phyloP scores from a whole-genome alignment of 441 rosid genomes.

The Brassica hybrid region DNA sequence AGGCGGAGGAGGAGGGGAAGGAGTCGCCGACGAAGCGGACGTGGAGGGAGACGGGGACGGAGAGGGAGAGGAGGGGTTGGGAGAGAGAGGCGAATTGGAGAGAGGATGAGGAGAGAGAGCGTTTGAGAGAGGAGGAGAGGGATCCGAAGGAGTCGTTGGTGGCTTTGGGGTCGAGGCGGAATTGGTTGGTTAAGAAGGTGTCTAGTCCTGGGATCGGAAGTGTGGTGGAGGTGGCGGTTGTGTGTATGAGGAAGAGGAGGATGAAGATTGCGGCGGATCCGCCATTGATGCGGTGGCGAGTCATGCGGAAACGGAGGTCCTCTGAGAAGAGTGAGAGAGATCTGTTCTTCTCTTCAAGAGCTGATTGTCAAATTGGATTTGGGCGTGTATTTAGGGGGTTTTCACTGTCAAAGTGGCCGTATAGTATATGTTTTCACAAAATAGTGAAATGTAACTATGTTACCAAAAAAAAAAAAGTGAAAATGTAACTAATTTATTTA shows the following conservation, averaged over 20 bases:
- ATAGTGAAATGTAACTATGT: too few relatives aligned
- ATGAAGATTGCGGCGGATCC: slow-evolving; percentile 34
- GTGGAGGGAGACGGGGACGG: slow-evolving; percentile 68
- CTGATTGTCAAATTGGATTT: slow-evolving; percentile 4
- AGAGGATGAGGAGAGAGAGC: slow-evolving; percentile 50
- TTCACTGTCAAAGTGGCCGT: too few relatives aligned
- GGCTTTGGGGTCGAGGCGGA: slow-evolving; percentile 63
- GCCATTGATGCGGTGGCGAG: slow-evolving; percentile 39
- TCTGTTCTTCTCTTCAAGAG: background rate
- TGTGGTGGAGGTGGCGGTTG: slow-evolving; percentile 29
- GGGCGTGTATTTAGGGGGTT: slow-evolving; percentile 12
- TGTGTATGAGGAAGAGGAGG: slow-evolving; percentile 43
- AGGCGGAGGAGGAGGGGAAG: slow-evolving; percentile 61
- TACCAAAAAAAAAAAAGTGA: too few relatives aligned
- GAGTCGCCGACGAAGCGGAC: slow-evolving; percentile 76
- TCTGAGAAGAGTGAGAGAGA: slow-evolving; percentile 4
- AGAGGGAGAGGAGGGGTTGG: slow-evolving; percentile 62
- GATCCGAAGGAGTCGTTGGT: slow-evolving; percentile 65
- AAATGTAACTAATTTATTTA: background rate
- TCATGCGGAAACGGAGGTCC: slow-evolving; percentile 30
- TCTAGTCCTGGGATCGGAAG: slow-evolving; percentile 71
- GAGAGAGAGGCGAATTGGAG: slow-evolving; percentile 46
- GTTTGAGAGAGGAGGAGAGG: slow-evolving; percentile 67
- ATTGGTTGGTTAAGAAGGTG: slow-evolving; percentile 72
- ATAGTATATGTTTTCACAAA: too few relatives aligned